Evolutionary conservation across 176 grass and related monocot genomes (phyloP).

Genomic region (Thalia dealbata): DNA sequence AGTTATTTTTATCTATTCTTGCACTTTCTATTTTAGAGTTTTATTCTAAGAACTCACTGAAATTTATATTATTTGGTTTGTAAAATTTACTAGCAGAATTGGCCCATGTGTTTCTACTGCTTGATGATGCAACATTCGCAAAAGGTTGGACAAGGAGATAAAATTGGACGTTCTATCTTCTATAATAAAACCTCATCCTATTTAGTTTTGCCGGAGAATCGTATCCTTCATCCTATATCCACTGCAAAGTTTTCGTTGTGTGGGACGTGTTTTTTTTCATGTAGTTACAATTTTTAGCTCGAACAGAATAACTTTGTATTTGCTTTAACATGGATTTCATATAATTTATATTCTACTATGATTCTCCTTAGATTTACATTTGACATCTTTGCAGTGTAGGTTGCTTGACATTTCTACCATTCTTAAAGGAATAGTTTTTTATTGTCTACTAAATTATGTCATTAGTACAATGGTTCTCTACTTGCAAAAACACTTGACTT

Average conservation of each 20-base stretch:
- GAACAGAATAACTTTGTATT: too few species aligned
- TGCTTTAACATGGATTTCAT: too few species aligned
- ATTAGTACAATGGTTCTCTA: background rate
- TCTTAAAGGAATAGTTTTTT: background rate
- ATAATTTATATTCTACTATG: too few species aligned
- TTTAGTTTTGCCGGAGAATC: conserved; percentile 32
- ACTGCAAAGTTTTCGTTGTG: background rate
- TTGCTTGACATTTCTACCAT: background rate
- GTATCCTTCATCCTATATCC: conserved; percentile 43
- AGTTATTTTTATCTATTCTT: background rate
- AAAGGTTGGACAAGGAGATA: conserved; percentile 26
- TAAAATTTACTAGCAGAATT: conserved; percentile 36
- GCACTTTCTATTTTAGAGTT: background rate
- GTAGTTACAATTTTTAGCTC: background rate
- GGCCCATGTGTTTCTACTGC: conserved; percentile 34
- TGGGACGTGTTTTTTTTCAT: background rate
- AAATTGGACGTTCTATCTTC: conserved; percentile 36
- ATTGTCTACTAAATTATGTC: background rate
- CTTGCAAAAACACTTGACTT: conserved; percentile 25
- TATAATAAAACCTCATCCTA: conserved; percentile 38
- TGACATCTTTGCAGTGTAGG: too few species aligned
- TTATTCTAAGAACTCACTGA: conserved; percentile 3
- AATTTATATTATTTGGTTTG: conserved; percentile 11
- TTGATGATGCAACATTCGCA: conserved; percentile 34
- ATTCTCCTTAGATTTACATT: too few species aligned